Percentiles rank a stretch among this genome's conserved stretches.
These are phyloP conservation scores for Coleophoma eucalyptorum DNA, from an alignment of 2,329 filamentous ascomycete species.

Conservation along the genomic window DNA sequence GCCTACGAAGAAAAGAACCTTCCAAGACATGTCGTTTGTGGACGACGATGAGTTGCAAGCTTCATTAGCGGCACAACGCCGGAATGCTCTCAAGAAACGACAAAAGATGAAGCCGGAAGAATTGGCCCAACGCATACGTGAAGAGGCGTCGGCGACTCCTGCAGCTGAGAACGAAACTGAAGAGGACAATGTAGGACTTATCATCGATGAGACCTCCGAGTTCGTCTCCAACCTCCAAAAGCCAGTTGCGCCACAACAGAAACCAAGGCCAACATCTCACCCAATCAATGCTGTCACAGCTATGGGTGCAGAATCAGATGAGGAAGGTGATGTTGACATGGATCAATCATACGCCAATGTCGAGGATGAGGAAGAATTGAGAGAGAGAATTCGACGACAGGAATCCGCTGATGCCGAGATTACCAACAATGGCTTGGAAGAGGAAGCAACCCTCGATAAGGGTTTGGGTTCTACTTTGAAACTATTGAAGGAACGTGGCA, in stretches of 20 bases:
- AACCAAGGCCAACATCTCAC: slow-evolving; percentile 28
- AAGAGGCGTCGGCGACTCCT: slow-evolving; percentile 49
- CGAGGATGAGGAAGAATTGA: slow-evolving; percentile 40
- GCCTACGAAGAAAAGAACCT: slow-evolving; percentile 57
- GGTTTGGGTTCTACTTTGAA: slow-evolving; percentile 80
- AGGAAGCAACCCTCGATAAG: slow-evolving; percentile 74
- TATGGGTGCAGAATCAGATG: slow-evolving; percentile 39
- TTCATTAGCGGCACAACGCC: slow-evolving; percentile 77
- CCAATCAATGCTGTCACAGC: slow-evolving; percentile 36
- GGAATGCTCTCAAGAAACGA: slow-evolving; percentile 83
- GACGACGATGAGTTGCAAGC: slow-evolving; percentile 94
- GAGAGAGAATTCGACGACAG: slow-evolving; percentile 46
- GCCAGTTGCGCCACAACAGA: slow-evolving; percentile 51
- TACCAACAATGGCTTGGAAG: slow-evolving; percentile 71
- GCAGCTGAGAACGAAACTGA: slow-evolving; percentile 56
- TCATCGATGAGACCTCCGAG: slow-evolving; percentile 95
- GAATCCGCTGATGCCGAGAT: slow-evolving; percentile 46
- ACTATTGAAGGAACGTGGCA: slow-evolving; percentile 79
- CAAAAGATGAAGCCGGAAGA: slow-evolving; percentile 86
- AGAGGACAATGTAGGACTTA: slow-evolving; percentile 56
- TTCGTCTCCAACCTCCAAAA: slow-evolving; percentile 86
- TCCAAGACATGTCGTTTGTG: slow-evolving; percentile 66
- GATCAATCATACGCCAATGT: slow-evolving; percentile 28
- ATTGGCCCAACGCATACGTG: slow-evolving; percentile 72
- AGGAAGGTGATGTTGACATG: slow-evolving; percentile 37